Conservation (phyloP, 495 filamentous ascomycete species). For the Penicillium diatomitis region DNA sequence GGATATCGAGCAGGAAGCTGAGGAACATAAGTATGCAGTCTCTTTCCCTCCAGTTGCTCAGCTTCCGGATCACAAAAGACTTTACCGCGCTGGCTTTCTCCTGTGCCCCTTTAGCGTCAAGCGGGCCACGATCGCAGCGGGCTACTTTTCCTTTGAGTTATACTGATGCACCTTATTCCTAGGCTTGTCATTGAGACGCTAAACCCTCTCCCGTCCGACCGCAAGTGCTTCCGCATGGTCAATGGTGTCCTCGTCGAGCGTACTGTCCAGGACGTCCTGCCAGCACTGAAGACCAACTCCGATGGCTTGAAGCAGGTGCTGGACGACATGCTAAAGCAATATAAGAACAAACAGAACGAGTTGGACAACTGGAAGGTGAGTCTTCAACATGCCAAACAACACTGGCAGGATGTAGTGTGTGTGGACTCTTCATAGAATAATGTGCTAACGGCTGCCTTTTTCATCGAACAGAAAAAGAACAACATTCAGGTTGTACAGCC, state of each 20-base stretch:
- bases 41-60: not conserved
- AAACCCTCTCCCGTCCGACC: slow-evolving; percentile 68
- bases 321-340: slow-evolving; percentile 92
- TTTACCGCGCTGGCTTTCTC: no score
- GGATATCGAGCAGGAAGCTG: slow-evolving; percentile 90
- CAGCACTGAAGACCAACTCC: slow-evolving; percentile 85
- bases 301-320: slow-evolving; percentile 95
- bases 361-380: slow-evolving; percentile 98
- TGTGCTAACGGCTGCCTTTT: no score
- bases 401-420: not conserved
- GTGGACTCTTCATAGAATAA: no score
- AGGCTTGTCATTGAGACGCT: slow-evolving; percentile 96
- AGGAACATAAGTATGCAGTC: slow-evolving; percentile 82
- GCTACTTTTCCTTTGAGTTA: not conserved
- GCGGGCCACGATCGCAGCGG: no score
- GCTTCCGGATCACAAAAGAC: not conserved
- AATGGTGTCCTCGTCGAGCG: slow-evolving; percentile 93
- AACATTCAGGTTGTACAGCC: slow-evolving; percentile 93
- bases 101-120: no score
- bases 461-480: slow-evolving; percentile 76
- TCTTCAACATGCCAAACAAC: not conserved
- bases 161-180: slow-evolving; percentile 9
- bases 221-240: slow-evolving; percentile 98
- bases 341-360: slow-evolving; percentile 88
- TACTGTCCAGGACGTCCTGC: slow-evolving; percentile 84